These are phyloP conservation scores for Phytopythium chamaehyphon DNA, from an alignment of 352 stramenopile genomes.

Conservation along the genomic window DNA sequence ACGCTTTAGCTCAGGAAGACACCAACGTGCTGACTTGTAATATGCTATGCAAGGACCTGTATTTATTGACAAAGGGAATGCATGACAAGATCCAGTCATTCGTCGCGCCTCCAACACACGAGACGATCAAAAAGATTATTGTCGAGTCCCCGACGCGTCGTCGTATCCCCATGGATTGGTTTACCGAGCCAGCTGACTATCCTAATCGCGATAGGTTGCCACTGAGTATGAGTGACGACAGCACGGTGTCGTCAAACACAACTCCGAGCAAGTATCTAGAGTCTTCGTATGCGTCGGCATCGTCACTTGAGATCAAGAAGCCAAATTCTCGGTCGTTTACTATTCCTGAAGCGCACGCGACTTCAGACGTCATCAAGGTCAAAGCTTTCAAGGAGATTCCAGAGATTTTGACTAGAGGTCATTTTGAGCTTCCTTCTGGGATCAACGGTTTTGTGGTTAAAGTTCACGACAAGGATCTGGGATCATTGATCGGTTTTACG, in stretches of 20 bases:
- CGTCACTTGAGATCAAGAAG: slow-evolving; percentile 39
- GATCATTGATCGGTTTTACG: slow-evolving; percentile 78
- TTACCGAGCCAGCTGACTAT: slow-evolving; percentile 32
- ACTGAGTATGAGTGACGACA: slow-evolving; percentile 31
- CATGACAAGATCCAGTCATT: slow-evolving; percentile 58
- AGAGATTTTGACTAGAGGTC: slow-evolving; percentile 42
- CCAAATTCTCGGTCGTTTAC: slow-evolving; percentile 28
- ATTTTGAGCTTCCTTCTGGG: slow-evolving; percentile 67
- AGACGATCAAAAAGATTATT: slow-evolving; percentile 76
- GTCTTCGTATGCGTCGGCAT: slow-evolving; percentile 36
- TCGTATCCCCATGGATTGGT: slow-evolving; percentile 78
- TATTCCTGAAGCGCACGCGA: slow-evolving; percentile 24
- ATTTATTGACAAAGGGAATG: slow-evolving; percentile 45
- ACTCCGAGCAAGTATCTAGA: slow-evolving; percentile 26
- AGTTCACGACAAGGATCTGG: slow-evolving; percentile 77
- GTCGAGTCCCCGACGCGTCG: slow-evolving; percentile 58
- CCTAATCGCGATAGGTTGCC: slow-evolving; percentile 2
- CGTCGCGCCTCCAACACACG: slow-evolving; percentile 51
- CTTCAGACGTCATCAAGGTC: slow-evolving; percentile 39
- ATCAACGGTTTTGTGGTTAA: slow-evolving; percentile 79
- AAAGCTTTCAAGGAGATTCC: slow-evolving; percentile 53
- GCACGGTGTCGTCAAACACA: slow-evolving; percentile 31
- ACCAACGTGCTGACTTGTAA: slow-evolving; percentile 70
- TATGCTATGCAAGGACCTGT: slow-evolving; percentile 54
- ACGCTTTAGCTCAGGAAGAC: slow-evolving; percentile 20